Percentiles rank a stretch among this genome's conserved stretches.
These are phyloP conservation scores for Ceratocystis ficicola DNA, from an alignment of 2,329 filamentous ascomycete genomes.

Conservation along the genomic window DNA sequence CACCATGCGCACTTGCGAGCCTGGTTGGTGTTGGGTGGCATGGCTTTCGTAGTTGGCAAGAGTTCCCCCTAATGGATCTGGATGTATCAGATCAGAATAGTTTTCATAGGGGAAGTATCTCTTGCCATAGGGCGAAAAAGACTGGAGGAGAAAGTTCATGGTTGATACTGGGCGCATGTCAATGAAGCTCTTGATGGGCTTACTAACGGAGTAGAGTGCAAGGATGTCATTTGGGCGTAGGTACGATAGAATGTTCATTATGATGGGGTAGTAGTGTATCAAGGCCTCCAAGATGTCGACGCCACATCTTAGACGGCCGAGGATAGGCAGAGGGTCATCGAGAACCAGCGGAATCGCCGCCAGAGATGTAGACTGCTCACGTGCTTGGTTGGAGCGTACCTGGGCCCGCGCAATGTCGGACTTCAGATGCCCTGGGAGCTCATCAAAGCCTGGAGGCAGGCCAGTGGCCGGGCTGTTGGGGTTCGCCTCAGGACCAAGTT, in stretches of 20 bases:
- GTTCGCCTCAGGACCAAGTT: not conserved
- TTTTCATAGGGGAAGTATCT: conserved; percentile 48
- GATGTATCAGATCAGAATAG: conserved; percentile 45
- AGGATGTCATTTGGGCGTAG: conserved; percentile 47
- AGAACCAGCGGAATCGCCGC: conserved; percentile 24
- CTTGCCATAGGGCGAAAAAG: conserved; percentile 44
- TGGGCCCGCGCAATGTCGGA: conserved; percentile 14
- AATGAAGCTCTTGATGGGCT: conserved; percentile 48
- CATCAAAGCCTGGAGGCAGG: conserved; percentile 16
- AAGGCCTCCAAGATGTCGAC: conserved; percentile 37
- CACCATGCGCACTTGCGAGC: conserved; percentile 36
- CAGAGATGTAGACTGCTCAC: conserved; percentile 3
- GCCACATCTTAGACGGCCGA: conserved; percentile 19
- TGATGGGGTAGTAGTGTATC: conserved; percentile 39
- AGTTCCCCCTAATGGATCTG: conserved; percentile 44
- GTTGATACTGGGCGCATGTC: conserved; percentile 47
- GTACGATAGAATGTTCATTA: conserved; percentile 10
- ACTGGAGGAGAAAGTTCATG: conserved; percentile 42
- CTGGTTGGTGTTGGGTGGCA: conserved; percentile 16
- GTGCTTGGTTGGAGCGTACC: not conserved
- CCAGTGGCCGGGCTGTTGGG: conserved; percentile 16
- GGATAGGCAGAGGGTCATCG: not conserved
- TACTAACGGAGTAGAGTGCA: conserved; percentile 52
- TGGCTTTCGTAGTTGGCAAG: conserved; percentile 27
- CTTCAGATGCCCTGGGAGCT: conserved; percentile 8